These are phyloP conservation scores for Gypsophila paniculata DNA, from an alignment of 179 eudicot species.

Conservation along the genomic window DNA sequence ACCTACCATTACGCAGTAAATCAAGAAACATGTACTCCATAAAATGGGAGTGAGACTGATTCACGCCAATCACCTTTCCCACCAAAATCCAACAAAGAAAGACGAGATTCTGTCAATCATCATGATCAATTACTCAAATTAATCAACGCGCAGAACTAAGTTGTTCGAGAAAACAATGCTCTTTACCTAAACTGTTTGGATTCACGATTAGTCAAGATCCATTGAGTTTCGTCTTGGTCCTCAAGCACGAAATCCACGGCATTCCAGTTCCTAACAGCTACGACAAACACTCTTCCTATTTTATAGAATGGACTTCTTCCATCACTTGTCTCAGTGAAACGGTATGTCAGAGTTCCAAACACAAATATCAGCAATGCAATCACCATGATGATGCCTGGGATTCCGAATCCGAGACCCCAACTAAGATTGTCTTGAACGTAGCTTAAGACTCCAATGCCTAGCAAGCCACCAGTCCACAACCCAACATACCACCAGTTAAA, in stretches of 20 bases:
- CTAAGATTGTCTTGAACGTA: slow-evolving; percentile 60
- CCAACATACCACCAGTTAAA: slow-evolving; percentile 72
- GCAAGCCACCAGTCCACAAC: slow-evolving; percentile 25
- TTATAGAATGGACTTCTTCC: slow-evolving; percentile 42
- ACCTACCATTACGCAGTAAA: not conserved
- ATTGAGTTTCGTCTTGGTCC: slow-evolving; percentile 22
- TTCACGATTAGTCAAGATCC: slow-evolving; percentile 1
- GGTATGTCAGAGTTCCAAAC: slow-evolving; percentile 48
- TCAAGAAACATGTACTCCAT: not conserved
- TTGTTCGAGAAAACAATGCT: not conserved
- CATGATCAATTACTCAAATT: not conserved
- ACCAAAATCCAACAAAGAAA: not conserved
- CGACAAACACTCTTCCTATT: slow-evolving; percentile 45
- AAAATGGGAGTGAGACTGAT: not conserved
- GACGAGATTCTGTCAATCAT: not conserved
- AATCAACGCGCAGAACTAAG: not conserved
- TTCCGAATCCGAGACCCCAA: slow-evolving; percentile 75
- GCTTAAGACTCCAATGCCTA: slow-evolving; percentile 33
- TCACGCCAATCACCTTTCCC: not conserved
- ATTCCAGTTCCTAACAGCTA: slow-evolving; percentile 44
- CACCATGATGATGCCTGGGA: slow-evolving; percentile 48
- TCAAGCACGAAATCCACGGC: slow-evolving; percentile 22
- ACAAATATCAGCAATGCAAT: slow-evolving; percentile 44
- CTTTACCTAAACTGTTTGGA: slow-evolving; percentile 44
- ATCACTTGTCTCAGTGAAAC: slow-evolving; percentile 33